Conservation (phyloP, 208 protist species). For the Borovskyia barvae region DNA sequence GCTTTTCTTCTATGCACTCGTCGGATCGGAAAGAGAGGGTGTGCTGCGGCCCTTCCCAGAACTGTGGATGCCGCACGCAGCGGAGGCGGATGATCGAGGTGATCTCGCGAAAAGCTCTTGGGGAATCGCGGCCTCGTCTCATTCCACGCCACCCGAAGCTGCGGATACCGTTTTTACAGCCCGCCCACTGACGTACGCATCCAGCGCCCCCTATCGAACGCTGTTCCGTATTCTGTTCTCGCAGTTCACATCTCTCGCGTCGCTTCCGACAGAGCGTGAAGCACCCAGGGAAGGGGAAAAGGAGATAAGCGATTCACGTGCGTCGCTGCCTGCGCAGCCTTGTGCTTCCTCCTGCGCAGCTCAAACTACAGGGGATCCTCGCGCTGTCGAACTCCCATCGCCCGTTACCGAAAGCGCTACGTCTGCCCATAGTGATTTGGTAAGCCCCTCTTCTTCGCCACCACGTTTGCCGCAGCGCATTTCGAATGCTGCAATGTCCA, state of each 20-base stretch:
- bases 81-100: background rate
- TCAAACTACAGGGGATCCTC: no score
- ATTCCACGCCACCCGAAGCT: no score
- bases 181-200: conserved; percentile 9
- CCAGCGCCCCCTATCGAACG: conserved; percentile 10
- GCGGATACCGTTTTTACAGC: background rate
- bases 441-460: no score
- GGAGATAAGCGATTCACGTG: background rate
- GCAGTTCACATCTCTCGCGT: conserved; percentile 6
- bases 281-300: background rate
- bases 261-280: background rate
- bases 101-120: background rate
- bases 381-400: no score
- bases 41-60: conserved; percentile 18
- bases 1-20: conserved; percentile 12
- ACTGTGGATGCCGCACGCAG: background rate
- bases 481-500: no score
- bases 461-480: no score
- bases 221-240: conserved; percentile 16
- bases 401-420: no score
- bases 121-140: no score
- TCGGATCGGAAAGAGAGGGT: background rate
- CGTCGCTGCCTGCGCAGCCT: no score
- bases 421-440: no score
- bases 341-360: no score